A percentile compares a stretch with the other conserved stretches of the same genome.
These are phyloP conservation scores for Erodium moschatum DNA, from an alignment of 441 rosid species.

Conservation along the genomic window DNA sequence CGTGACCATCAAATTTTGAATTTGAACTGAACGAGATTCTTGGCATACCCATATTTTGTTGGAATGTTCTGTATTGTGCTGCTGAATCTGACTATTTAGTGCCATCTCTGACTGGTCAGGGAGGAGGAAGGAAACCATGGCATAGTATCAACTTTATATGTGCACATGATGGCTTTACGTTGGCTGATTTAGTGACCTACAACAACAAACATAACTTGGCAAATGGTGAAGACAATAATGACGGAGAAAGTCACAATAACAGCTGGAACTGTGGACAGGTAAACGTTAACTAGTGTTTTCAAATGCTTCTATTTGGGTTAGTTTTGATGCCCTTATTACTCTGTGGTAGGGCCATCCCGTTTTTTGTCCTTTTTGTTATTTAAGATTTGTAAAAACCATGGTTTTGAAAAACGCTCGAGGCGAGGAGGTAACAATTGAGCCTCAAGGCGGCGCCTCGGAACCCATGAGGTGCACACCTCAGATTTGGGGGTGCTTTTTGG, in stretches of 20 bases:
- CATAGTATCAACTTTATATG: slow-evolving; percentile 81
- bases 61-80: background rate
- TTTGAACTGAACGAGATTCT: background rate
- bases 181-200: slow-evolving; percentile 81
- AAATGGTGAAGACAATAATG: slow-evolving; percentile 87
- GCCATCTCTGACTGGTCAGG: slow-evolving; percentile 37
- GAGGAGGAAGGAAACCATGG: slow-evolving; percentile 90
- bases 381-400: background rate
- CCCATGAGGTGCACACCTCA: too few species aligned
- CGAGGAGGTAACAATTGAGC: too few species aligned
- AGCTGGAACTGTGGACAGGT: slow-evolving; percentile 99
- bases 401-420: too few species aligned
- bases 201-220: slow-evolving; percentile 82
- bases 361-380: background rate
- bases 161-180: slow-evolving; percentile 87
- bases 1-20: background rate
- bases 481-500: too few species aligned
- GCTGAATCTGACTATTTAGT: background rate
- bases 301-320: slow-evolving; percentile 7
- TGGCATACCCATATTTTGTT: slow-evolving; percentile 1
- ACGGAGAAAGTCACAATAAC: slow-evolving; percentile 77
- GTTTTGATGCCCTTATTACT: background rate
- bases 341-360: background rate
- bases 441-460: too few species aligned
- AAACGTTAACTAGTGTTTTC: slow-evolving; percentile 11